Percentiles rank a stretch among this genome's conserved stretches.
These are phyloP conservation scores for Xylaria multiplex DNA, from an alignment of 2,329 filamentous ascomycete species.

Conservation along the genomic window DNA sequence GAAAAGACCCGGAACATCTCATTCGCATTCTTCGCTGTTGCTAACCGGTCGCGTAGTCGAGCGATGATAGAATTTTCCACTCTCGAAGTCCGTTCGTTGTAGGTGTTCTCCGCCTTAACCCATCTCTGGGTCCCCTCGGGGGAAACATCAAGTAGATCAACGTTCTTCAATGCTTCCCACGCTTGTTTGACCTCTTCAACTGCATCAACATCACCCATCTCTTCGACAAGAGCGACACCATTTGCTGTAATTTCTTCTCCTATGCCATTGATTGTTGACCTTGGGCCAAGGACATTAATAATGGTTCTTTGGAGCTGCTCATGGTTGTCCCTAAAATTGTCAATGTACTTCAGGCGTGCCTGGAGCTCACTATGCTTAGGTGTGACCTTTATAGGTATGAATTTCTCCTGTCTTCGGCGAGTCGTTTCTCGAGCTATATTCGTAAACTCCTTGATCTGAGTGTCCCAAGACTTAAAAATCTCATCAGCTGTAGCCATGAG, in stretches of 20 bases:
- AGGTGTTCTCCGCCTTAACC: slow-evolving; percentile 93
- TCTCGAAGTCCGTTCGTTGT: slow-evolving; percentile 95
- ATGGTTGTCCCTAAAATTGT: slow-evolving; percentile 94
- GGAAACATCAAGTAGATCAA: slow-evolving; percentile 93
- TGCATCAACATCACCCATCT: slow-evolving; percentile 96
- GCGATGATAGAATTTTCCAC: slow-evolving; percentile 99
- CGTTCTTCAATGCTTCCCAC: slow-evolving; percentile 92
- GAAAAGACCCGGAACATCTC: slow-evolving; percentile 99
- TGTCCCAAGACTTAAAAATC: slow-evolving; percentile 94
- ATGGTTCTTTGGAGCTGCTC: slow-evolving; percentile 98
- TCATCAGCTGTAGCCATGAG: slow-evolving; percentile 85
- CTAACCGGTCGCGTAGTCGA: slow-evolving; percentile 87
- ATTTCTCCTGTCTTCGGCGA: slow-evolving; percentile 92
- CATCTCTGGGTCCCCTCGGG: slow-evolving; percentile 89
- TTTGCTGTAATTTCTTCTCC: slow-evolving; percentile 63
- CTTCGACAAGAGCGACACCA: slow-evolving; percentile 80
- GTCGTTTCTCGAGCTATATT: slow-evolving; percentile 97
- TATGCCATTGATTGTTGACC: slow-evolving; percentile 65
- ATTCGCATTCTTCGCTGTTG: slow-evolving; percentile 95
- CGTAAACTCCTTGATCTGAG: slow-evolving; percentile 96
- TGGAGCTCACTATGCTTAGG: slow-evolving; percentile 90
- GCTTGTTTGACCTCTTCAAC: slow-evolving; percentile 96
- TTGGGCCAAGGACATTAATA: slow-evolving; percentile 91
- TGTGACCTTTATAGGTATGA: slow-evolving; percentile 96
- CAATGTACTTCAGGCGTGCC: slow-evolving; percentile 90